Evolutionary conservation across 2,329 filamentous ascomycete genomes (phyloP).

Genomic region (Talaromyces sp.): DNA sequence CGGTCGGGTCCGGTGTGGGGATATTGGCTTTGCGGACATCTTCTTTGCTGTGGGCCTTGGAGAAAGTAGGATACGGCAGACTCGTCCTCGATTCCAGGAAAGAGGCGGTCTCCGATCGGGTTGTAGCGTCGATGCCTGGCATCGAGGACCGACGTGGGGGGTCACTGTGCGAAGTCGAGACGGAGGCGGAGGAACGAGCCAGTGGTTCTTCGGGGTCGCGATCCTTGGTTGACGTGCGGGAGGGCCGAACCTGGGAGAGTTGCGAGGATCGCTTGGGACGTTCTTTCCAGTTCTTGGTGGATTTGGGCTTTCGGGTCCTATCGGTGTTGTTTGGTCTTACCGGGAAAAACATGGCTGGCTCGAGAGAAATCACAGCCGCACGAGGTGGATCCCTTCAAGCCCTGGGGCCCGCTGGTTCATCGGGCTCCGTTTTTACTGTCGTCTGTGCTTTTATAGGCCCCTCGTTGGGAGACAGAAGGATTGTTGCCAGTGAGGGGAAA

Average conservation of each 20-base stretch:
- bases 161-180: conserved; percentile 23
- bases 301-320: conserved; percentile 31
- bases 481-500: conserved; percentile 12
- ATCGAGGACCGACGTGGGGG: conserved; percentile 52
- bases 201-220: conserved; percentile 30
- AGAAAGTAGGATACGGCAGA: conserved; percentile 78
- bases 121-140: conserved; percentile 50
- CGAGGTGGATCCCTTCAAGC: conserved; percentile 26
- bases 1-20: conserved; percentile 73
- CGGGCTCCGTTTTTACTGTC: conserved; percentile 9
- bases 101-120: conserved; percentile 37
- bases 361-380: conserved; percentile 28
- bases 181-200: conserved; percentile 34
- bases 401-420: conserved; percentile 23
- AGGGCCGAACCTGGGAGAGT: conserved; percentile 31
- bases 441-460: conserved; percentile 14
- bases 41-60: conserved; percentile 91
- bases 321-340: conserved; percentile 38
- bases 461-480: not conserved
- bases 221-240: conserved; percentile 40
- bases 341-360: conserved; percentile 41
- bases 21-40: conserved; percentile 60
- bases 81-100: conserved; percentile 51
- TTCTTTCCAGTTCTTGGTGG: conserved; percentile 33
- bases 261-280: conserved; percentile 30